These are phyloP conservation scores for Cardamine resedifolia DNA, from an alignment of 345 rosid genomes.

Conservation along the genomic window DNA sequence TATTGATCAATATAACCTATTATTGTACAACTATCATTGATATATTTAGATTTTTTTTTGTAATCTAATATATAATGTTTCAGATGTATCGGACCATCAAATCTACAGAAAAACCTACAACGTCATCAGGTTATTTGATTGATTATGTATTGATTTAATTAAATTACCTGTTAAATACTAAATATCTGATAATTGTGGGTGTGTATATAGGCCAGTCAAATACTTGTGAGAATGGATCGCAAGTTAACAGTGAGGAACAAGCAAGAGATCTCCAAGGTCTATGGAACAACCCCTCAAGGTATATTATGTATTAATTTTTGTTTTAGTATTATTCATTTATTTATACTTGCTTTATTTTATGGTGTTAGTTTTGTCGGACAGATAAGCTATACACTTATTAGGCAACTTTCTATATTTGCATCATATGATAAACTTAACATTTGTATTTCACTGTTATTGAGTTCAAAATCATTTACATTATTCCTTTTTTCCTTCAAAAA, in stretches of 20 bases:
- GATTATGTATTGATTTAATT: background rate
- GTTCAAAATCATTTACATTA: background rate
- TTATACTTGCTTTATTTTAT: background rate
- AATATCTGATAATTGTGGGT: background rate
- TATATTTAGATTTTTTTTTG: background rate
- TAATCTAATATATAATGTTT: slow-evolving; percentile 23
- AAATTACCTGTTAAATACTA: background rate
- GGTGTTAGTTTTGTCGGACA: slow-evolving; percentile 8
- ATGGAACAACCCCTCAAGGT: slow-evolving; percentile 42
- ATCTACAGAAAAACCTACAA: slow-evolving; percentile 37
- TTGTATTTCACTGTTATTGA: background rate
- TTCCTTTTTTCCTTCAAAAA: background rate
- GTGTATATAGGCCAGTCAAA: slow-evolving; percentile 63
- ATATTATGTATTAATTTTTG: slow-evolving; percentile 24
- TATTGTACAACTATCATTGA: background rate
- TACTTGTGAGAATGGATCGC: slow-evolving; percentile 68
- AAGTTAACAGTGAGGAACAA: slow-evolving; percentile 42
- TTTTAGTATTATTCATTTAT: background rate
- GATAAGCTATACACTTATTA: slow-evolving; percentile 8
- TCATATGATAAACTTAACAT: slow-evolving; percentile 11
- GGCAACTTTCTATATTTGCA: slow-evolving; percentile 20
- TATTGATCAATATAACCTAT: slow-evolving; percentile 8
- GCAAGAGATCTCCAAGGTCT: slow-evolving; percentile 26
- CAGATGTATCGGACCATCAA: slow-evolving; percentile 46
- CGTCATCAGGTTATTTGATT: slow-evolving; percentile 39